These are phyloP conservation scores for Mycena crocata DNA, from an alignment of 768 basidiomycete genomes.

Conservation along the genomic window DNA sequence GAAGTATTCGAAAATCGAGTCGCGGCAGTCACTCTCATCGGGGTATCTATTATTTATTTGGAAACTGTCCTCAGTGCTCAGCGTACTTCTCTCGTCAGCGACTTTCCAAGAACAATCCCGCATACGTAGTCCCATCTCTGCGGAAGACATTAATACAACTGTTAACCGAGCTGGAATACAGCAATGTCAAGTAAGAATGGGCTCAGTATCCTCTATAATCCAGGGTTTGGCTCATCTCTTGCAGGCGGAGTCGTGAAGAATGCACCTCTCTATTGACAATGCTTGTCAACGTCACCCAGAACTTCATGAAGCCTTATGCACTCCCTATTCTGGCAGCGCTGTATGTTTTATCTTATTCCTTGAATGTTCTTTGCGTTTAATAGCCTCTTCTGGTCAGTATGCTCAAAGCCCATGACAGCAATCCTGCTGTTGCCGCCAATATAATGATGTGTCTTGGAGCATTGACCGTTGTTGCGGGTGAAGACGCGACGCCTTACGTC, in stretches of 20 bases:
- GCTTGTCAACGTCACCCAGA: slow-evolving; percentile 91
- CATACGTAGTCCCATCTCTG: slow-evolving; percentile 97
- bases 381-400: no score
- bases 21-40: slow-evolving; percentile 91
- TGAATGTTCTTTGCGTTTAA: no score
- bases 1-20: slow-evolving; percentile 95
- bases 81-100: slow-evolving; percentile 48
- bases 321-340: slow-evolving; percentile 94
- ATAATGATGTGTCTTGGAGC: slow-evolving; percentile 96
- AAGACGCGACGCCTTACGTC: slow-evolving; percentile 87
- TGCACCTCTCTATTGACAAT: slow-evolving; percentile 91
- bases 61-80: neutral
- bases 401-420: slow-evolving; percentile 87
- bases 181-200: slow-evolving; percentile 81
- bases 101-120: slow-evolving; percentile 94
- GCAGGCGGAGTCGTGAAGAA: slow-evolving; percentile 88
- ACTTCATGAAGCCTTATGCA: slow-evolving; percentile 95
- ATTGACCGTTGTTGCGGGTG: slow-evolving; percentile 91
- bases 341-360: no score
- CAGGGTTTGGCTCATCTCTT: slow-evolving; percentile 18
- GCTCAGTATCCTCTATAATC: neutral
- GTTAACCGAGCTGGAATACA: slow-evolving; percentile 96
- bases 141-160: slow-evolving; percentile 96
- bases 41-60: slow-evolving; percentile 42
- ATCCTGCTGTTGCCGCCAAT: slow-evolving; percentile 90